These are phyloP conservation scores for Tylopilus vinaceipallidus DNA, from an alignment of 768 basidiomycete species.

Conservation along the genomic window DNA sequence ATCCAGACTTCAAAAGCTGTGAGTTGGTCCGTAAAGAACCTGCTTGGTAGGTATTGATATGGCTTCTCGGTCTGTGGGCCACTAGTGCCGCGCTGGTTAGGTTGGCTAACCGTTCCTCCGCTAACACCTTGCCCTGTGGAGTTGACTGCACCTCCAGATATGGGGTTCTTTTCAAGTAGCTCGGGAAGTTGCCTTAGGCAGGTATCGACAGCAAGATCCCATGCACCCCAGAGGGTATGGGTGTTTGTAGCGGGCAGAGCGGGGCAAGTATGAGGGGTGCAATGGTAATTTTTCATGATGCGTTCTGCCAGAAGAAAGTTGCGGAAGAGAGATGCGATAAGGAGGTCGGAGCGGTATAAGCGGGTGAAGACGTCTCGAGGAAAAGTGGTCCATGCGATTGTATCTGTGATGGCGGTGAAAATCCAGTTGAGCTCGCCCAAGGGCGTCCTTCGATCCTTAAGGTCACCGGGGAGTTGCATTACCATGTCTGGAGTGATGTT, in stretches of 20 bases:
- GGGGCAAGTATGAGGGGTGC: constrained; percentile 92
- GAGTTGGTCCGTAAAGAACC: constrained; percentile 94
- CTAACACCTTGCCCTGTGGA: constrained; percentile 14
- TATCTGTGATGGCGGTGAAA: constrained; percentile 98
- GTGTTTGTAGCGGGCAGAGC: constrained; percentile 95
- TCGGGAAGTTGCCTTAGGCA: constrained; percentile 93
- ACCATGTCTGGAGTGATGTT: constrained; percentile 87
- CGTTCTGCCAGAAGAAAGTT: constrained; percentile 97
- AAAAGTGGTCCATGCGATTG: constrained; percentile 98
- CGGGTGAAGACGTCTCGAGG: constrained; percentile 91
- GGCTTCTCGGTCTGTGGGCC: constrained; percentile 41
- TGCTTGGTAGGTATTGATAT: constrained; percentile 78
- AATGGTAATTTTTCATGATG: constrained; percentile 97
- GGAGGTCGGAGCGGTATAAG: constrained; percentile 90
- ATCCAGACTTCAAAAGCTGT: constrained; percentile 99
- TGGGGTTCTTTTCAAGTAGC: constrained; percentile 49
- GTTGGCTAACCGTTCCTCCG: constrained; percentile 17
- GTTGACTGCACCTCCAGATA: constrained; percentile 20
- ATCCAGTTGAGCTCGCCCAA: constrained; percentile 99
- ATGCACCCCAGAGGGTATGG: constrained; percentile 93
- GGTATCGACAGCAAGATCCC: constrained; percentile 96
- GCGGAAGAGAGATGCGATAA: constrained; percentile 94
- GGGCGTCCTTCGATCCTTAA: constrained; percentile 94
- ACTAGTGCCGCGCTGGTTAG: constrained; percentile 18
- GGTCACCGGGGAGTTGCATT: constrained; percentile 91